phyloP scores from a whole-genome alignment of 257 asterid species.

The Solanum paucissectum region DNA sequence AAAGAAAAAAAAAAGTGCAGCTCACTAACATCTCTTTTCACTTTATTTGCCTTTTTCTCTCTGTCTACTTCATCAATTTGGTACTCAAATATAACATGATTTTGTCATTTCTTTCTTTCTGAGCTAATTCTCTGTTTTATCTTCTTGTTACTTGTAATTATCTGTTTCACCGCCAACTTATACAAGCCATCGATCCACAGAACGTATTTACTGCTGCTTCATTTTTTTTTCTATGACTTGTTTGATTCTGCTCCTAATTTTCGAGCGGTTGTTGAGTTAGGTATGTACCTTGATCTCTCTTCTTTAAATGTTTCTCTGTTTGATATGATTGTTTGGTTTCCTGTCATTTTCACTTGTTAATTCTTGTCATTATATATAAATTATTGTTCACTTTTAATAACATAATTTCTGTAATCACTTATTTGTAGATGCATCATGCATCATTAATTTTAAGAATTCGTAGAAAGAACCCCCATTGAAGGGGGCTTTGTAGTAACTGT shows the following conservation, averaged over 20 bases:
- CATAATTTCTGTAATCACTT: background rate
- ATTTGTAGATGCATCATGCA: background rate
- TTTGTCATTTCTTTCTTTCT: background rate
- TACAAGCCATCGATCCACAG: background rate
- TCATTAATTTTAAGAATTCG: too few relatives aligned
- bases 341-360: background rate
- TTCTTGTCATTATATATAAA: background rate
- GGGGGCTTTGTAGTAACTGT: background rate
- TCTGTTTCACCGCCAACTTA: background rate
- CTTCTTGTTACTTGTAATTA: background rate
- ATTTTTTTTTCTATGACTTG: background rate
- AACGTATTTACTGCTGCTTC: background rate
- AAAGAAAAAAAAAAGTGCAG: background rate
- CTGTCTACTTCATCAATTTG: conserved; percentile 11
- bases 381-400: background rate
- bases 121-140: background rate
- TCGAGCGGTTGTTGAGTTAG: background rate
- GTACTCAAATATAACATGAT: background rate
- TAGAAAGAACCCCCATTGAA: background rate
- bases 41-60: background rate
- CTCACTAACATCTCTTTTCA: background rate
- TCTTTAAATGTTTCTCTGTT: background rate
- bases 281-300: background rate
- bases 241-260: background rate
- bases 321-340: background rate